Base-by-base conservation (phyloP, 1,284 basidiomycete species). In the Leccinum pallidistipes region DNA sequence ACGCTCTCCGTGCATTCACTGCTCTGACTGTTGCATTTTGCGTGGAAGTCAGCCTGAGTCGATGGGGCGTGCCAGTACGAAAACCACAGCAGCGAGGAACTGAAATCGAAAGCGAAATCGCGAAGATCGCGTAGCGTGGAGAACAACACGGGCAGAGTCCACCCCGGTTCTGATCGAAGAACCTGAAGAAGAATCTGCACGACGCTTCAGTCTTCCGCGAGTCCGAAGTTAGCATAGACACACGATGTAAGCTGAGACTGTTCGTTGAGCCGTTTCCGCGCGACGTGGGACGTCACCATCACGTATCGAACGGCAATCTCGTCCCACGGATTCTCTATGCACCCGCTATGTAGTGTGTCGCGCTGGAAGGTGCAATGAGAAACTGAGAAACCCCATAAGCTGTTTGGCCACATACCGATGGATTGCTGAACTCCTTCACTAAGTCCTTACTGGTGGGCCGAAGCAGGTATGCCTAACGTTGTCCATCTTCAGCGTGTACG, bases 1-100 rank as follows among this genome's bases (percentile, higher is more conserved):
- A 94, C 91, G 69, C 96, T 94, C 70, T 98, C 95, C 81, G 95
- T 88, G 63, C 85, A 88, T 21, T 86, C 87, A 57, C 85, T 88
- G 65, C 83, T 84, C 67, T 84, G 82, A 65, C 80, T 80, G 62
- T 81, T 82, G 54, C 81, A 80, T 66, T 80, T 84, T 32, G 85
- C 85, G 64, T 87, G 81, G 34, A 83, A 74, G 65, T 92, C 91
- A 58, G 90, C 89, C 90, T 92, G 65, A 36, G 61, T 9, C 27
- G 52, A 58, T 18, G 52, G 5, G 10, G 29, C 5, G 6, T 12
- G 54, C 68, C 29, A 64, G 62, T 32, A 40, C 1, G 10, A 12
- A 14, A 24, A 36, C 0, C 12, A 31, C 29, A 7, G 45, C 51
- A 8, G 27, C 14, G n/a, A 9, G 62, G 56, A 21, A 38, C 74